Base-by-base conservation (phyloP, 352 stramenopile genomes). In the Globisporangium emineosum region DNA sequence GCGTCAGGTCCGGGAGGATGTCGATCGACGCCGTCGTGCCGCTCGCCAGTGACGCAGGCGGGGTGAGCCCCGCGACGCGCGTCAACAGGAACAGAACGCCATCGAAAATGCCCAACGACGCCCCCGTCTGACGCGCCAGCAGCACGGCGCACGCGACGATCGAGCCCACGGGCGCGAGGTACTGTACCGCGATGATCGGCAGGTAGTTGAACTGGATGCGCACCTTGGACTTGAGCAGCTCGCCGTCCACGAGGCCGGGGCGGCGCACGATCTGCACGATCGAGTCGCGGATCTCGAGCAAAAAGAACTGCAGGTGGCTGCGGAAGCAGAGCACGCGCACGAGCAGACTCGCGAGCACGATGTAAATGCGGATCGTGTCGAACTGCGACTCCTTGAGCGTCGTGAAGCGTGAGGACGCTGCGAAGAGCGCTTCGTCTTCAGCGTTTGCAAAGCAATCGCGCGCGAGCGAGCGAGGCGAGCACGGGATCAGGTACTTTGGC, bases 191-290 rank as follows among this genome's bases (percentile, higher is more conserved):
- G 58, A 93, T 84, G 62, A 93, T 84, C 19, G 85, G 85, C 12
- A 86, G 65, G 64, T 91, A 93, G 72, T 90, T 90, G 71, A 93
- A 91, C 70, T 91, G 85, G 49, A 93, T 71, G 54, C 83, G 78
- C 25, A 91, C 78, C 54, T 90, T 89, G 61, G 68, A 84, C 66
- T 91, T 72, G 50, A 93, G 64, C 35, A 89, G 57, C 25, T 73
- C 67, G 1, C 82, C 83, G 53, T 90, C 78, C 13, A 93, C 78
- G 2, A 63, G 66, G 5, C 85, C 85, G 0, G 72, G 71, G 9
- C 77, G 76, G 17, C 72, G 73, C 12, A 91, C 81, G 52, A 89
- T 60, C 42, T 75, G 62, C 5, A 83, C 76, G 67, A 91, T 89
- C 52, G 83, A 64, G 35, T 89, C 82, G 49, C 84, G 84, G 43